Evolutionary conservation across 306 rosid genomes (phyloP), one percentile per base, ranked within the genome.

Genomic region (Rosa chinensis): DNA sequence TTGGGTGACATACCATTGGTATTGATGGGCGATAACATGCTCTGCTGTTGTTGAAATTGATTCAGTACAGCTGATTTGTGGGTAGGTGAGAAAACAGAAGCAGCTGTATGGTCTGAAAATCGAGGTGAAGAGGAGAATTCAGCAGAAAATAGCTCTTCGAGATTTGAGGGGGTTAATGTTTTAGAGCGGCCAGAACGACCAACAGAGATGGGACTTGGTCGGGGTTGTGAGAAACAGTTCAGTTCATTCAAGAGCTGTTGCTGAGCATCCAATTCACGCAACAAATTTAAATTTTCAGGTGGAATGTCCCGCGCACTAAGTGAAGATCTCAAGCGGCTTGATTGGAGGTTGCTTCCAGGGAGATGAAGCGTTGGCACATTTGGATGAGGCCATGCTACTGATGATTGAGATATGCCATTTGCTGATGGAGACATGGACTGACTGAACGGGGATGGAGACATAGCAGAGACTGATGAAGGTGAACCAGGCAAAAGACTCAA

Each of bases 351-450:
- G 88, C 92, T 88, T 74, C 93, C 97, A 1, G 98, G 97, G 56
- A 92, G 91, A 84, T 89, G 93, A 79, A 94, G 91, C 28, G 97
- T 84, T 2, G 97, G 98, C 55, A 94, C 97, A 86, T 92, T 94
- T 55, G 97, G 94, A 84, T 86, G 96, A 8, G 90, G 89, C 98
- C 98, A 94, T 9, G 84, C 87, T 44, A 74, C 6, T 17, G 89
- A 78, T 43, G 93, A 81, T 69, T 85, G 93, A 39, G 90, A 81
- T 11, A 86, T 81, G 16, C 91, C 87, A 85, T 80, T 88, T 10
- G 89, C 84, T 28, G 97, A 89, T 71, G 98, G 97, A 78, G 96
- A 94, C 91, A 90, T 80, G 16, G 96, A 87, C 85, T 90, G 96
- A 0, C 82, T 78, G 84, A 94, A 94, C 13, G 93, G 96, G 2